Base-by-base conservation (phyloP, 176 grass and related monocot genomes). In the Oryza glumipatula region DNA sequence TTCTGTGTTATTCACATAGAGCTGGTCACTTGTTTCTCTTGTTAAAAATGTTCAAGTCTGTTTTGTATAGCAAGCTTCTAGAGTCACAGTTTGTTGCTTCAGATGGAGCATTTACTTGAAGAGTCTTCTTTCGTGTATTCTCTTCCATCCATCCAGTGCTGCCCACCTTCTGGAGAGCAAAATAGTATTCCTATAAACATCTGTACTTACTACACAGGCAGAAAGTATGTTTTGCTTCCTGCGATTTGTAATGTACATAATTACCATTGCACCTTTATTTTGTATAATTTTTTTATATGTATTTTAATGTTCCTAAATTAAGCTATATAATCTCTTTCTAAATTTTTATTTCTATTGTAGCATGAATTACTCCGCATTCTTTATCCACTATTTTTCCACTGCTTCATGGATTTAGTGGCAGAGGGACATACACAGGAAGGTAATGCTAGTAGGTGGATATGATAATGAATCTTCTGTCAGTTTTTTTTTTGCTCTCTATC, bases 351-450 rank as follows among this genome's bases (percentile, higher is more conserved):
- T 80, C 82, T 68, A 74, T 11, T 94, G 70, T 91, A 98, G 96
- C 88, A 98, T 39, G 93, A 98, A 79, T 85, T 98, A 73, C 96
- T 95, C 70, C 89, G 91, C 12, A 63, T 95, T 65, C 91, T 98
- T 35, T 95, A 98, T 91, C 93, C 91, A 36, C 88, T 90, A 68
- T 98, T 89, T 86, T 89, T 98, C 65, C 96, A 98, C 80, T 94
- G 89, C 83, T 98, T 95, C 91, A 98, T 98, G 96, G 96, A 98
- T 98, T 61, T 94, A 76, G 88, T 98, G 60, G 88, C 89, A 71
- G 91, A 92, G 87, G 89, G 91, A 68, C 93, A 98, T 86, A 92
- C 91, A 90, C 91, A 92, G 33, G 87, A 95, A 90, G 91, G 88
- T 92, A 94, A 71, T 17, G 28, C 70, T 72, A 67, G 76, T 88